Evolutionary conservation across 2,329 filamentous ascomycete species (phyloP).

Genomic region (Pleomassaria siparia): DNA sequence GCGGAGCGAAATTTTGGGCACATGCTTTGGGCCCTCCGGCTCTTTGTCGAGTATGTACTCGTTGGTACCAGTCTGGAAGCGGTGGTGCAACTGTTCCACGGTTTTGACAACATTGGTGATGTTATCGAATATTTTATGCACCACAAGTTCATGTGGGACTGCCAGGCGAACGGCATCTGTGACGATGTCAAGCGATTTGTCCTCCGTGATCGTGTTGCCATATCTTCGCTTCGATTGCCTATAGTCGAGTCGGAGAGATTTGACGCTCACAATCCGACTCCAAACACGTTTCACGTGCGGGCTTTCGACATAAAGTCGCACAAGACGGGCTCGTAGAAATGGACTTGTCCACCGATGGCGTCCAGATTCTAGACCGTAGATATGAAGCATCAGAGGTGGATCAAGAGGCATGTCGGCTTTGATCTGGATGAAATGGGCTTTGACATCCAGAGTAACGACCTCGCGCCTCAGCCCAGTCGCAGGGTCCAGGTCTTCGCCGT

Average conservation of each 20-base stretch:
- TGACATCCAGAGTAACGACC: slow-evolving; percentile 79
- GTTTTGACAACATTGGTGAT: slow-evolving; percentile 85
- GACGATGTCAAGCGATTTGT: slow-evolving; percentile 80
- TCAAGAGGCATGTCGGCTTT: slow-evolving; percentile 88
- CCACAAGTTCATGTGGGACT: slow-evolving; percentile 86
- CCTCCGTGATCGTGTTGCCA: slow-evolving; percentile 63
- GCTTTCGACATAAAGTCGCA: slow-evolving; percentile 84
- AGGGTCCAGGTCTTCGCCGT: slow-evolving; percentile 30
- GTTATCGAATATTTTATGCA: slow-evolving; percentile 93
- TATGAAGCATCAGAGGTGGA: slow-evolving; percentile 86
- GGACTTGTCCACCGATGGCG: slow-evolving; percentile 86
- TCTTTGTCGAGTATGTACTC: slow-evolving; percentile 86
- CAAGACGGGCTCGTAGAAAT: slow-evolving; percentile 73
- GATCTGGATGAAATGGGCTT: slow-evolving; percentile 77
- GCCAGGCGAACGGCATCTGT: slow-evolving; percentile 84
- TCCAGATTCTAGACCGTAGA: slow-evolving; percentile 80
- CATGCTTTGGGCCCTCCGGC: slow-evolving; percentile 80
- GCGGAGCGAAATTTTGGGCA: slow-evolving; percentile 83
- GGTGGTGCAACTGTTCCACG: slow-evolving; percentile 85
- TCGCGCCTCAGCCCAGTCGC: slow-evolving; percentile 52
- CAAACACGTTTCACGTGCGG: slow-evolving; percentile 81
- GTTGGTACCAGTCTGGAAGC: slow-evolving; percentile 83
- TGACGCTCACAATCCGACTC: slow-evolving; percentile 84
- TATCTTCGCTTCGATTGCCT: slow-evolving; percentile 73
- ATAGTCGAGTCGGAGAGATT: slow-evolving; percentile 76